These are phyloP conservation scores for Paralagenidium karlingii DNA, from an alignment of 352 stramenopile genomes.

Conservation along the genomic window DNA sequence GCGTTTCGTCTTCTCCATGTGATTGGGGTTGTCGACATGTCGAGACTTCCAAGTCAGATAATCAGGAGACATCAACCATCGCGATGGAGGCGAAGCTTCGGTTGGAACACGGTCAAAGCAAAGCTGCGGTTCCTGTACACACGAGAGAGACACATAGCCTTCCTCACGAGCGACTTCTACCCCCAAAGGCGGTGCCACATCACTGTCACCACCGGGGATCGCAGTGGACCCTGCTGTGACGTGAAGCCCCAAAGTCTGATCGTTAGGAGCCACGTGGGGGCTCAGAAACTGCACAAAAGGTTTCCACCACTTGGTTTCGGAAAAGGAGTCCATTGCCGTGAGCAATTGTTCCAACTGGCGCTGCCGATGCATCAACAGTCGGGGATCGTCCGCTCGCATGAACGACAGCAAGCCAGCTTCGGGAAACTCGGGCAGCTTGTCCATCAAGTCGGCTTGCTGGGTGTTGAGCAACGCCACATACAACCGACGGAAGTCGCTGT, in stretches of 20 bases:
- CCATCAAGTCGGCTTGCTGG: slow-evolving; percentile 20
- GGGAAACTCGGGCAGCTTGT: slow-evolving; percentile 47
- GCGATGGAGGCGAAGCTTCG: neutral
- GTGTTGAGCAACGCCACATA: slow-evolving; percentile 43
- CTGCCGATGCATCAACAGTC: slow-evolving; percentile 48
- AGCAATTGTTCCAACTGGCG: slow-evolving; percentile 51
- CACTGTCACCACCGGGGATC: neutral
- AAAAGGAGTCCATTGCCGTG: slow-evolving; percentile 37
- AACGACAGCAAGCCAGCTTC: slow-evolving; percentile 60
- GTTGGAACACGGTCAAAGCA: slow-evolving; percentile 16
- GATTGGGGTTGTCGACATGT: slow-evolving; percentile 1
- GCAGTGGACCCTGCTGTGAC: slow-evolving; percentile 9
- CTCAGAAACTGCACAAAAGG: slow-evolving; percentile 50
- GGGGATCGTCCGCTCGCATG: slow-evolving; percentile 56
- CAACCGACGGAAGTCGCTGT: slow-evolving; percentile 65
- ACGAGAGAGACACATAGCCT: slow-evolving; percentile 61
- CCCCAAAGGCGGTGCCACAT: slow-evolving; percentile 10
- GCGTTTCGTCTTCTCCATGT: neutral
- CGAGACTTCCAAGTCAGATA: neutral
- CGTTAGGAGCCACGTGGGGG: slow-evolving; percentile 27
- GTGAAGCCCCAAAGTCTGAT: slow-evolving; percentile 17
- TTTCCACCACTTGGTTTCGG: slow-evolving; percentile 39
- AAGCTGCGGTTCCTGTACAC: slow-evolving; percentile 58
- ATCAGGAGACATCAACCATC: neutral
- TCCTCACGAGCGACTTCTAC: slow-evolving; percentile 17